phyloP scores from a whole-genome alignment of 768 basidiomycete genomes.

The Lactarius hengduanensis region DNA sequence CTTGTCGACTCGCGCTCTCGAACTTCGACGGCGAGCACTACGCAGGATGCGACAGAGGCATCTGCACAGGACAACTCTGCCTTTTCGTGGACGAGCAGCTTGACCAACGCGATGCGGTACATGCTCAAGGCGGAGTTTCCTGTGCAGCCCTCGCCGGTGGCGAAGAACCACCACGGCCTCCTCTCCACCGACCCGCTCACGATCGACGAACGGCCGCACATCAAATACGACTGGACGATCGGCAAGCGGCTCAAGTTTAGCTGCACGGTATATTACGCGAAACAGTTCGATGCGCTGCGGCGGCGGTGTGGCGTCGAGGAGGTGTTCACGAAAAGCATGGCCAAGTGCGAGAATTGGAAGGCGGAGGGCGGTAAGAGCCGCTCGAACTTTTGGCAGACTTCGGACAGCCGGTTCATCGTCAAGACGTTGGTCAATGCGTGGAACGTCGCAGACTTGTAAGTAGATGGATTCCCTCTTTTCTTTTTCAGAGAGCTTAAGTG shows the following conservation, averaged over 20 bases:
- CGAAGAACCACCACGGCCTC: conserved; percentile 50
- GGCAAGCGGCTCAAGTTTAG: conserved; percentile 73
- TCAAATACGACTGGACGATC: conserved; percentile 79
- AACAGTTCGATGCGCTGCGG: conserved; percentile 70
- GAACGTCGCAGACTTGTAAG: conserved; percentile 84
- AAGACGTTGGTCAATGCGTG: conserved; percentile 84
- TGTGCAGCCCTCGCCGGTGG: conserved; percentile 36
- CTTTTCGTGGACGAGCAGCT: conserved; percentile 51
- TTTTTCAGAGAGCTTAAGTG: too few relatives aligned
- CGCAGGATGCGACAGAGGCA: conserved; percentile 12
- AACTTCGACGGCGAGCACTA: conserved; percentile 21
- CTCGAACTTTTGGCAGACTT: conserved; percentile 80
- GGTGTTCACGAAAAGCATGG: conserved; percentile 58
- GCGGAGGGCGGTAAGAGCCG: conserved; percentile 81
- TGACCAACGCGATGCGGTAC: conserved; percentile 60
- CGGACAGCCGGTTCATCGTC: conserved; percentile 75
- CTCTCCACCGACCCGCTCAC: conserved; percentile 39
- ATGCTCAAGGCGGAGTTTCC: conserved; percentile 44
- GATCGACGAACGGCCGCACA: conserved; percentile 74
- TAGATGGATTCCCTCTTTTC: conserved; percentile 3
- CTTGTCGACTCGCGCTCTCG: conserved; percentile 8
- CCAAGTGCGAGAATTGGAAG: conserved; percentile 60
- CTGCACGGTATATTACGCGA: conserved; percentile 81
- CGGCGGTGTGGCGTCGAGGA: conserved; percentile 63
- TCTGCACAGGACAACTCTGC: conserved; percentile 25